Evolutionary conservation across 805 yeast species (phyloP).

Genomic region (Saturnispora sekii): DNA sequence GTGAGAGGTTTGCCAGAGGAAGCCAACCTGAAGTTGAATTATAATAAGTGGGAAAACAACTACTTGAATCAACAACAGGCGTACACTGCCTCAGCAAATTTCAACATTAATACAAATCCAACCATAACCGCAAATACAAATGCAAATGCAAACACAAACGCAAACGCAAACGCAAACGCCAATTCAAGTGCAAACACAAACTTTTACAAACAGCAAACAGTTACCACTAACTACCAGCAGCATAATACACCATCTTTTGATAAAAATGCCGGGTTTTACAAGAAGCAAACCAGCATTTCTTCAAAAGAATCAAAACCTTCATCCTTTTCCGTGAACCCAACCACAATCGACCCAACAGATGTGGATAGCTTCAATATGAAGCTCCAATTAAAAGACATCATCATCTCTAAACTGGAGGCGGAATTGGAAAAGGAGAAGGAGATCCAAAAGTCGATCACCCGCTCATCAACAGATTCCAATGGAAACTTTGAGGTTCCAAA

Average conservation of each 20-base stretch:
- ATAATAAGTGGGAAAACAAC: slow-evolving; percentile 1
- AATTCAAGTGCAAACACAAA: neutral
- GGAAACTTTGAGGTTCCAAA: slow-evolving; percentile 24
- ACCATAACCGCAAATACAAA: neutral
- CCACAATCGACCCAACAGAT: slow-evolving; percentile 13
- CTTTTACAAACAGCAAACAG: neutral
- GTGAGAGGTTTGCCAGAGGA: no score
- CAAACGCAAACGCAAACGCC: neutral
- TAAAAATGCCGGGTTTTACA: slow-evolving; percentile 3
- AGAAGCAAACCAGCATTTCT: neutral
- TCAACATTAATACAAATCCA: neutral
- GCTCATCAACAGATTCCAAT: slow-evolving; percentile 10
- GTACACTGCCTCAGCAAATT: neutral
- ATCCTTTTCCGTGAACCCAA: slow-evolving; percentile 7
- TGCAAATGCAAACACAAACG: neutral
- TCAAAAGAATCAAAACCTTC: slow-evolving; percentile 5
- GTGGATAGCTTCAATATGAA: slow-evolving; percentile 37
- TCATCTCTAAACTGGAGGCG: slow-evolving; percentile 35
- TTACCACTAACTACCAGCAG: neutral
- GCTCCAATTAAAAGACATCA: slow-evolving; percentile 45
- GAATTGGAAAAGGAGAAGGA: slow-evolving; percentile 34
- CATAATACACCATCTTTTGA: neutral
- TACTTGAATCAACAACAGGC: neutral
- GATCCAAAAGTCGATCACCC: slow-evolving; percentile 34
- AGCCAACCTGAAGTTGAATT: neutral